Evolutionary conservation across 352 stramenopile genomes (phyloP).

Genomic region (Phytopythium cucurbitacearum): DNA sequence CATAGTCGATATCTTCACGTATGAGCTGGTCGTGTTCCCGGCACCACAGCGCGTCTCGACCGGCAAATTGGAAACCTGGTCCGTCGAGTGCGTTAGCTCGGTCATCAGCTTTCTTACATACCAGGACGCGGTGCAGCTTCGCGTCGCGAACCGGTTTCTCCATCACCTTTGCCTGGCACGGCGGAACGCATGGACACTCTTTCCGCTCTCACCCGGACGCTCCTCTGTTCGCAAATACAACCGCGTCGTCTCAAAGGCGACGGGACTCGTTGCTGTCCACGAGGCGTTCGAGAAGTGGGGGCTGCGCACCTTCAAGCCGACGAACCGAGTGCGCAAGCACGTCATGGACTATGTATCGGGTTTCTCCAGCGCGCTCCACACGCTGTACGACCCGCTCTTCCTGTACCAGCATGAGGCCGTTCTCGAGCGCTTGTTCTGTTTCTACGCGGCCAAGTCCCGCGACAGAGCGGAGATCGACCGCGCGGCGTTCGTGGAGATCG

Average conservation of each 20-base stretch:
- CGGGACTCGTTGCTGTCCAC: constrained; percentile 35
- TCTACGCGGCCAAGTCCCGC: constrained; percentile 6
- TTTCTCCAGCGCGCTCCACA: constrained; percentile 44
- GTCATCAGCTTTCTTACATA: constrained; percentile 47
- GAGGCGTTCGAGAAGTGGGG: constrained; percentile 63
- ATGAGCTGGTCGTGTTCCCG: constrained; percentile 19
- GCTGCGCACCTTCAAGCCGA: constrained; percentile 36
- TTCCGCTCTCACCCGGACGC: constrained; percentile 27
- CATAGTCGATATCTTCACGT: background rate
- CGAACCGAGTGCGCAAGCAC: constrained; percentile 32
- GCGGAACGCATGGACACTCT: constrained; percentile 50
- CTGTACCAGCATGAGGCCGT: constrained; percentile 45
- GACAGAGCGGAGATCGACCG: constrained; percentile 40
- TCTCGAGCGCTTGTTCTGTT: constrained; percentile 35
- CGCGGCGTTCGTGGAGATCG: constrained; percentile 50
- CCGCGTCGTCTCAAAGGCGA: constrained; percentile 24
- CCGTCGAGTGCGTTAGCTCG: constrained; percentile 14
- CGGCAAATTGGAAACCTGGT: constrained; percentile 24
- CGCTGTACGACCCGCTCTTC: constrained; percentile 50
- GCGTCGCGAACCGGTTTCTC: constrained; percentile 30
- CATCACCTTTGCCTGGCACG: constrained; percentile 32
- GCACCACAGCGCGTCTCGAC: constrained; percentile 13
- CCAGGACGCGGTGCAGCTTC: constrained; percentile 34
- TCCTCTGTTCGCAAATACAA: constrained; percentile 31
- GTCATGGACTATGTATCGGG: constrained; percentile 55